These are phyloP conservation scores for Mortierella sp. DNA, from an alignment of 371 early-diverging fungal genomes.

Conservation along the genomic window DNA sequence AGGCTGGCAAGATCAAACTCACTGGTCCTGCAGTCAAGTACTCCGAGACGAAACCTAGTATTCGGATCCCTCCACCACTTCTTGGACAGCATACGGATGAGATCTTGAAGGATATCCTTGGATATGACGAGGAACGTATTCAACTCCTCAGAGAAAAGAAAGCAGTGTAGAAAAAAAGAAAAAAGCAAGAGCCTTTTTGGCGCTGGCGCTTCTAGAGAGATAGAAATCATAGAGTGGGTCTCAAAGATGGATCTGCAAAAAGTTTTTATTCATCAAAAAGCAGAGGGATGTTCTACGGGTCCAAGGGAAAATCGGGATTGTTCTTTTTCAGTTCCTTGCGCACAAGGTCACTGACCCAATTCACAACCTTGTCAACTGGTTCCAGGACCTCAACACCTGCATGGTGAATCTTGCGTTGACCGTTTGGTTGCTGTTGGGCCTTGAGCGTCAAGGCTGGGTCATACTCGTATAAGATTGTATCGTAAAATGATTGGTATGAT, in stretches of 20 bases:
- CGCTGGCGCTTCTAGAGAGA: too few relatives aligned
- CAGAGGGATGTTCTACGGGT: too few relatives aligned
- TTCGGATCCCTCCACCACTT: slow-evolving; percentile 85
- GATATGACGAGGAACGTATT: slow-evolving; percentile 57
- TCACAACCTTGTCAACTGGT: slow-evolving; percentile 31
- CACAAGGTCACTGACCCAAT: slow-evolving; percentile 37
- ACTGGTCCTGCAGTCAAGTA: slow-evolving; percentile 87
- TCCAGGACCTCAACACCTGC: slow-evolving; percentile 32
- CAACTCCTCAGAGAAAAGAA: slow-evolving; percentile 11
- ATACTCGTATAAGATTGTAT: slow-evolving; percentile 64
- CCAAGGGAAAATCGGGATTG: slow-evolving; percentile 32
- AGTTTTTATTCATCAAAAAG: too few relatives aligned
- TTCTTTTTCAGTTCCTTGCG: slow-evolving; percentile 34
- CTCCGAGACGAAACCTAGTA: slow-evolving; percentile 69
- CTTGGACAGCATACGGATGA: slow-evolving; percentile 90
- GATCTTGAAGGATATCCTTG: slow-evolving; percentile 69
- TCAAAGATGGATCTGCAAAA: too few relatives aligned
- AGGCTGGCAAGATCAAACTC: slow-evolving; percentile 79
- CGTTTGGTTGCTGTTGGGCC: slow-evolving; percentile 31
- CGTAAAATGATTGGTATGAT: slow-evolving; percentile 73
- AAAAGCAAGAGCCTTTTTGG: too few relatives aligned
- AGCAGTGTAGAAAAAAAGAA: slow-evolving; percentile 15
- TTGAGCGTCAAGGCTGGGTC: slow-evolving; percentile 49
- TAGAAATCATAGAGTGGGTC: too few relatives aligned
- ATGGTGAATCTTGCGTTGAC: slow-evolving; percentile 35